Percentiles rank a stretch among this genome's conserved stretches.
These are phyloP conservation scores for Dalbergia oliveri DNA, from an alignment of 306 rosid genomes.

Conservation along the genomic window DNA sequence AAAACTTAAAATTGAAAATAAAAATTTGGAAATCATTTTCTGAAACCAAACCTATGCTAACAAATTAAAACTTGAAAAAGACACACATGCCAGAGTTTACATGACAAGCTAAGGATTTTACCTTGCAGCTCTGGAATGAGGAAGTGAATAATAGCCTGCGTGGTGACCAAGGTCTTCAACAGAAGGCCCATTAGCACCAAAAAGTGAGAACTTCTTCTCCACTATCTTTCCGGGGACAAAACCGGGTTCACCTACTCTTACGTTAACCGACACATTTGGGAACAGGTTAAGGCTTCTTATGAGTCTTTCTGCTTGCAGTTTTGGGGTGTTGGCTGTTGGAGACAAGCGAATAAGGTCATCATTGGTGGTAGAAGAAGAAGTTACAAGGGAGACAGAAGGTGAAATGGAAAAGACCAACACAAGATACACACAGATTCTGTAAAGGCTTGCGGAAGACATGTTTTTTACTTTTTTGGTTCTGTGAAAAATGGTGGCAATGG, in stretches of 20 bases:
- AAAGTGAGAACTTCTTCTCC: slow-evolving; percentile 64
- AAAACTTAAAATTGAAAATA: too few species aligned
- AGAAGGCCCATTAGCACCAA: slow-evolving; percentile 56
- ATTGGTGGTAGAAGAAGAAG: neutral
- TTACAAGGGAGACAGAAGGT: too few species aligned
- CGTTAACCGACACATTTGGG: slow-evolving; percentile 67
- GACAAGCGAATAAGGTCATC: neutral
- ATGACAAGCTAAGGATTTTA: slow-evolving; percentile 24
- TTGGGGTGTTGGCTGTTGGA: neutral
- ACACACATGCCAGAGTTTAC: too few species aligned
- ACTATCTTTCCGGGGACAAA: slow-evolving; percentile 58
- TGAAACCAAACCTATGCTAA: too few species aligned
- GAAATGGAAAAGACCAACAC: too few species aligned
- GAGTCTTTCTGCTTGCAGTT: slow-evolving; percentile 64
- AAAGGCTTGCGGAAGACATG: too few species aligned
- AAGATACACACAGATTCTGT: too few species aligned
- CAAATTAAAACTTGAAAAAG: too few species aligned
- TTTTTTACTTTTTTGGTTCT: too few species aligned
- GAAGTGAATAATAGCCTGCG: slow-evolving; percentile 86
- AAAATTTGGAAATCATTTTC: too few species aligned
- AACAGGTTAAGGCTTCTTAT: slow-evolving; percentile 70
- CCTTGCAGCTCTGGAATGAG: slow-evolving; percentile 80
- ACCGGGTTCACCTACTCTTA: slow-evolving; percentile 21
- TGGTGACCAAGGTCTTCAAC: slow-evolving; percentile 80
- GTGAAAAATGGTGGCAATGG: too few species aligned